Base-by-base conservation (phyloP, 2,329 filamentous ascomycete species). In the Fusarium gaditjirri region DNA sequence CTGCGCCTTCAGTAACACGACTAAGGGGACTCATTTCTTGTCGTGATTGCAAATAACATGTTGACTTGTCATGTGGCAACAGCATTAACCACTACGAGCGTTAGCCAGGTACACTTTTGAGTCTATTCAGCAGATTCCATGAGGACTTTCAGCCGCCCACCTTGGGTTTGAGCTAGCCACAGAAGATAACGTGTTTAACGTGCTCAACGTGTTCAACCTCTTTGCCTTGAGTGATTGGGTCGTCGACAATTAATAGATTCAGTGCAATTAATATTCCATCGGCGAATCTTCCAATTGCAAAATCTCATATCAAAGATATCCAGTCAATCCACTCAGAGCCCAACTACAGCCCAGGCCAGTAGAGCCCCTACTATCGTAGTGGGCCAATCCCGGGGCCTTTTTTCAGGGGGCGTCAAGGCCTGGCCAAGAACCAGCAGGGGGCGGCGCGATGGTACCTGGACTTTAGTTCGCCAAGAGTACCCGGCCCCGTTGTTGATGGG, bases 381-480 rank as follows among this genome's bases (percentile, higher is more conserved):
- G 69, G 69, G 38, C 50, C 59, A 29, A 27, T 43, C 42, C 36
- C 60, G 39, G 53, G 36, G 36, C 38, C 41, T 46, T 53, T 59
- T 49, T 55, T 53, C 61, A 68, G 68, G 67, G 67, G 67, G 65
- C 54, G 47, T 55, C 55, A 52, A 49, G 43, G 38, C 62, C 61
- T 49, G 41, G 56, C 56, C 56, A 58, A 27, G 41, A 38, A 33
- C 36, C 35, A 35, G 46, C 62, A 71, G 65, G 68, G 68, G 65
- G 61, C 44, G 47, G 61, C 61, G 42, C 56, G 70, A 72, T 73
- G 66, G 66, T 64, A 68, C 61, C 70, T 73, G 67, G 44, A 57
- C 72, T 64, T 69, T 73, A 71, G 63, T 27, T 59, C 58, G 67
- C 70, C 59, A 73, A 73, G 62, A 58, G 52, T 23, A 44, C 47